Percentiles rank a stretch among this genome's conserved stretches.
These are phyloP conservation scores for Carex scoparia DNA, from an alignment of 176 grass and related monocot species.

Conservation along the genomic window DNA sequence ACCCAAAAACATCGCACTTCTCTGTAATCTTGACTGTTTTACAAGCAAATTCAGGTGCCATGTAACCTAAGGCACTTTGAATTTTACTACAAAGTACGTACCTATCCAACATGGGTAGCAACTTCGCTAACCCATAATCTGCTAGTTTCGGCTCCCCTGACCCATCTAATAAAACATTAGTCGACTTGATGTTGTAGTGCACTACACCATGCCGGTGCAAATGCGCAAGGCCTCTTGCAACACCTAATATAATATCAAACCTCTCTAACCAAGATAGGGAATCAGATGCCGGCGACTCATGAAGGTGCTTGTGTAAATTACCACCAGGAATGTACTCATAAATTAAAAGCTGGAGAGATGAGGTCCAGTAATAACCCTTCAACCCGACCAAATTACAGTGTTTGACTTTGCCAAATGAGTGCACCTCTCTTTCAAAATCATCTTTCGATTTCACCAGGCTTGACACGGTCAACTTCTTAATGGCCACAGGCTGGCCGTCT, in stretches of 20 bases:
- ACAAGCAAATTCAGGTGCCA: conserved; percentile 93
- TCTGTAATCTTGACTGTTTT: conserved; percentile 88
- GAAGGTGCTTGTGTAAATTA: conserved; percentile 67
- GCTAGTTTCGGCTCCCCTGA: conserved; percentile 66
- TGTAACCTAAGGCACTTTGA: conserved; percentile 96
- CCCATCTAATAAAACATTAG: conserved; percentile 74
- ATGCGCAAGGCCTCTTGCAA: conserved; percentile 66
- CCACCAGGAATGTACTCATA: conserved; percentile 82
- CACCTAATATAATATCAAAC: conserved; percentile 80
- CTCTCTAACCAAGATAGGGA: conserved; percentile 82
- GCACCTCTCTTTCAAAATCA: conserved; percentile 87
- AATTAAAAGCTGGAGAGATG: conserved; percentile 83
- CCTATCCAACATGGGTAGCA: conserved; percentile 80
- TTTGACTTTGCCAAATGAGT: conserved; percentile 60
- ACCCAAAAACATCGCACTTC: conserved; percentile 87
- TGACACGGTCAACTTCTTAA: conserved; percentile 98
- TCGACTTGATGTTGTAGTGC: conserved; percentile 94
- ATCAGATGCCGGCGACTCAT: conserved; percentile 46
- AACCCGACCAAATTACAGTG: conserved; percentile 70
- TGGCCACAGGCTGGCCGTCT: conserved; percentile 72
- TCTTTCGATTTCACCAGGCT: conserved; percentile 83
- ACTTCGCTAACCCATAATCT: conserved; percentile 82
- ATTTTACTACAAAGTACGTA: conserved; percentile 94
- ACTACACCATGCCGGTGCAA: conserved; percentile 69
- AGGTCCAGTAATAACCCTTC: conserved; percentile 96